Evolutionary conservation across 352 stramenopile species (phyloP).

Genomic region (Thraustochytrium sp.): DNA sequence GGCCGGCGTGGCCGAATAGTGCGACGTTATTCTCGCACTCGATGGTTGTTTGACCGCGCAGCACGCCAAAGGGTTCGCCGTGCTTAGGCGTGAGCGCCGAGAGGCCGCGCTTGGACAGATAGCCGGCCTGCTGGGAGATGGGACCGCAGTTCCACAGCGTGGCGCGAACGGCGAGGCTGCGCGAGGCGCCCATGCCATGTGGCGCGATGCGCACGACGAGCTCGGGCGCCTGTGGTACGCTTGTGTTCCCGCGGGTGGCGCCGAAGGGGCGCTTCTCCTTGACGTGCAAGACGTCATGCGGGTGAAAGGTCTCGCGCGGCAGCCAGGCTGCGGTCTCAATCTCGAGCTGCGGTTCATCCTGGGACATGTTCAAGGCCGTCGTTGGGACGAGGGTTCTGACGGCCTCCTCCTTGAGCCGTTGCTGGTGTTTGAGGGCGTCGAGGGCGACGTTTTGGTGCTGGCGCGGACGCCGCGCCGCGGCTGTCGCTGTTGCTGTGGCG

Average conservation of each 20-base stretch:
- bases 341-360: neutral
- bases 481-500: no score
- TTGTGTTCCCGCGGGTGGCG: slow-evolving; percentile 35
- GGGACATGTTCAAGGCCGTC: neutral
- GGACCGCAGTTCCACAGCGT: neutral
- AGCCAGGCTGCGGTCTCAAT: neutral
- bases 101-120: neutral
- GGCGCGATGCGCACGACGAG: neutral
- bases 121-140: neutral
- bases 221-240: slow-evolving; percentile 5
- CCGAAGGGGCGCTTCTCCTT: slow-evolving; percentile 40
- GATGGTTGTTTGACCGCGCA: neutral
- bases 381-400: no score
- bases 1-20: neutral
- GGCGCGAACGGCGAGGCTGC: slow-evolving; percentile 4
- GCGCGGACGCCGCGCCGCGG: no score
- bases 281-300: neutral
- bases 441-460: no score
- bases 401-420: no score
- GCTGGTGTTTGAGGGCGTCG: no score
- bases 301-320: neutral
- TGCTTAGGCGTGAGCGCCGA: neutral
- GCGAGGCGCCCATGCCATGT: neutral
- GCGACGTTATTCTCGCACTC: neutral
- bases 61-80: neutral